A percentile compares a stretch with the other conserved stretches of the same genome.
Conservation (phyloP, 176 grass and related monocot genomes). For the Phoenix dactylifera region DNA sequence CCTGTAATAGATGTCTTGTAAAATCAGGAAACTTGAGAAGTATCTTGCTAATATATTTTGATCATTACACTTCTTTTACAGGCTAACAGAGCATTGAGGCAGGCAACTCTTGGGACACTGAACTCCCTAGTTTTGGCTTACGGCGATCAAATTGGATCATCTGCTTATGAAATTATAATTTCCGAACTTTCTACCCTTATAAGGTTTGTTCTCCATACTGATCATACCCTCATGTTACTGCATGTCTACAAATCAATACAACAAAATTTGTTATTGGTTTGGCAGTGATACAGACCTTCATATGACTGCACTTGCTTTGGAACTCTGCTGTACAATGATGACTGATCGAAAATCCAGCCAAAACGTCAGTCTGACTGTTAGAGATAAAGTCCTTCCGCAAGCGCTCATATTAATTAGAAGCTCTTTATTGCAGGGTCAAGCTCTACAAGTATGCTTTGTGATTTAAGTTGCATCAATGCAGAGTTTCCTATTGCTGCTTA, state of each 20-base stretch:
- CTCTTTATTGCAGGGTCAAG: constrained; percentile 87
- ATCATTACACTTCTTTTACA: constrained; percentile 20
- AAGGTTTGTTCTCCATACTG: constrained; percentile 32
- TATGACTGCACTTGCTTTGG: constrained; percentile 87
- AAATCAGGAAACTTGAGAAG: too few relatives aligned
- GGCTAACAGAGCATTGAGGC: constrained; percentile 80
- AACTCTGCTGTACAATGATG: constrained; percentile 92
- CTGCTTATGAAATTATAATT: constrained; percentile 77
- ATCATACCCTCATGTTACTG: too few relatives aligned
- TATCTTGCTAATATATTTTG: too few relatives aligned
- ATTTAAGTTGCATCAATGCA: background rate
- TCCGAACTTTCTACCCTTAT: constrained; percentile 76
- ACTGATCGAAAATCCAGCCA: constrained; percentile 57
- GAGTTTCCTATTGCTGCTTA: background rate
- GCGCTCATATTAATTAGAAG: constrained; percentile 79
- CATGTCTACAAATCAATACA: background rate
- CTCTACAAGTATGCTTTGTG: constrained; percentile 45
- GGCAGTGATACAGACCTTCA: constrained; percentile 80
- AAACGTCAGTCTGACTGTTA: constrained; percentile 63
- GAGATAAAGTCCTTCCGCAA: constrained; percentile 76
- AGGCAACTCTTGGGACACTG: constrained; percentile 71
- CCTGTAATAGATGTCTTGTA: too few relatives aligned
- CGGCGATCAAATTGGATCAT: constrained; percentile 72
- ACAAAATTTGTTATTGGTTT: constrained; percentile 9
- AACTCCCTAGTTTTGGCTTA: constrained; percentile 75